Conservation (phyloP, 73 alveolate species). For the Paramecium sexaurelia region DNA sequence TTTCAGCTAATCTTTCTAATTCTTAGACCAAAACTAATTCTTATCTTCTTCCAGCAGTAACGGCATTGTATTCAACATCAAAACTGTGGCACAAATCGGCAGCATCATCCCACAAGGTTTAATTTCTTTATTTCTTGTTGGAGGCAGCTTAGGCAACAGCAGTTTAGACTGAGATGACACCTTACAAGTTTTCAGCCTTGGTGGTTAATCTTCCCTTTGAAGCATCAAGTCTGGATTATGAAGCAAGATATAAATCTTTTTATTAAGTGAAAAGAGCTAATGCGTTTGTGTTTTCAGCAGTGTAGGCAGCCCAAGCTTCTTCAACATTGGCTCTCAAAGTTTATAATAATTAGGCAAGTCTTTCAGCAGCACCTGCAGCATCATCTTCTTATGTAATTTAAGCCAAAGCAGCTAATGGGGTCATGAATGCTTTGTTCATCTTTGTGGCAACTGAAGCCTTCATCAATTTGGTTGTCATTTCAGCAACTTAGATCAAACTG, state of each 20-base stretch:
- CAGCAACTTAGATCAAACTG: conserved; percentile 28
- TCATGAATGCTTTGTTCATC: conserved; percentile 29
- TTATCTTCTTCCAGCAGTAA: conserved; percentile 34
- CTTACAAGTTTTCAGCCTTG: conserved; percentile 42
- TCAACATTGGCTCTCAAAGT: conserved; percentile 37
- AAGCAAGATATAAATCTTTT: not conserved
- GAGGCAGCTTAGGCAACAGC: conserved; percentile 43
- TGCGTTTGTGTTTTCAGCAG: not conserved
- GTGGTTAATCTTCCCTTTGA: not conserved
- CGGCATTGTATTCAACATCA: conserved; percentile 38
- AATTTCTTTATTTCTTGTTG: conserved; percentile 23
- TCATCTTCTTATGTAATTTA: conserved; percentile 43
- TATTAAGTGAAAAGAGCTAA: not conserved
- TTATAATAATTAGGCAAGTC: conserved; percentile 34
- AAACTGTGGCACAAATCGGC: conserved; percentile 33
- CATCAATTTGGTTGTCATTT: conserved; percentile 37
- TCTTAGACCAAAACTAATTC: conserved; percentile 39
- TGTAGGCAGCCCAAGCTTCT: conserved; percentile 36
- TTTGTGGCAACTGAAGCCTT: conserved; percentile 20
- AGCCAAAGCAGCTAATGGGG: conserved; percentile 56
- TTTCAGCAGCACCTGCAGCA: conserved; percentile 56
- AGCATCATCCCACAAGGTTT: conserved; percentile 54
- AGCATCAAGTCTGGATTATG: conserved; percentile 29
- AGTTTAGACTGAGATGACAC: conserved; percentile 56
- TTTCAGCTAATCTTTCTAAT: conserved; percentile 59